Evolutionary conservation across 2,329 filamentous ascomycete genomes (phyloP).

Genomic region (Xylariomycetidae sp.): DNA sequence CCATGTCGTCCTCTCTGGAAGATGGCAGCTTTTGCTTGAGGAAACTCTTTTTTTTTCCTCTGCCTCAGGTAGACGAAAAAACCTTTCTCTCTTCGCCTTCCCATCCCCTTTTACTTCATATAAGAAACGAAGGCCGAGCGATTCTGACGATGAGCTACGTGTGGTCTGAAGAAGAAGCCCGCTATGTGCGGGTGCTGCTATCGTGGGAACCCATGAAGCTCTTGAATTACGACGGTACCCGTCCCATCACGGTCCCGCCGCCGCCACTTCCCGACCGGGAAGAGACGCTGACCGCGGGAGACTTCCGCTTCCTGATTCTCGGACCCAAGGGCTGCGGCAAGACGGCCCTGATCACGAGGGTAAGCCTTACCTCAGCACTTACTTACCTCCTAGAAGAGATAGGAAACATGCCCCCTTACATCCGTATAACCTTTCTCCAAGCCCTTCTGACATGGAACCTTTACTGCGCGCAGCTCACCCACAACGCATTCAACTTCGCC

Average conservation of each 20-base stretch:
- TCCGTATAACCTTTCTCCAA: no score
- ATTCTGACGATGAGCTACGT: conserved; percentile 17
- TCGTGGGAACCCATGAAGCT: conserved; percentile 30
- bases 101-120: background rate
- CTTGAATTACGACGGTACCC: conserved; percentile 14
- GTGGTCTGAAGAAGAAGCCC: conserved; percentile 35
- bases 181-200: conserved; percentile 36
- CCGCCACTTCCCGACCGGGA: no score
- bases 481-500: conserved; percentile 23
- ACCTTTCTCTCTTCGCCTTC: background rate
- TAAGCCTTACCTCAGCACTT: no score
- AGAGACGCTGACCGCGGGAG: conserved; percentile 24
- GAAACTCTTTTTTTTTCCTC: no score
- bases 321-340: conserved; percentile 37
- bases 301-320: conserved; percentile 35
- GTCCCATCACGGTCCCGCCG: conserved; percentile 1
- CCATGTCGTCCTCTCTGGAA: no score
- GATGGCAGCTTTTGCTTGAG: no score
- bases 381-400: no score
- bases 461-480: conserved; percentile 34
- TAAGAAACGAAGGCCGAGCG: no score
- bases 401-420: no score
- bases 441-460: no score
- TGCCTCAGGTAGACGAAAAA: conserved; percentile 2
- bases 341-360: conserved; percentile 34